Base-by-base conservation (phyloP, 2,329 filamentous ascomycete genomes). In the Aspergillus brunneoviolaceus region DNA sequence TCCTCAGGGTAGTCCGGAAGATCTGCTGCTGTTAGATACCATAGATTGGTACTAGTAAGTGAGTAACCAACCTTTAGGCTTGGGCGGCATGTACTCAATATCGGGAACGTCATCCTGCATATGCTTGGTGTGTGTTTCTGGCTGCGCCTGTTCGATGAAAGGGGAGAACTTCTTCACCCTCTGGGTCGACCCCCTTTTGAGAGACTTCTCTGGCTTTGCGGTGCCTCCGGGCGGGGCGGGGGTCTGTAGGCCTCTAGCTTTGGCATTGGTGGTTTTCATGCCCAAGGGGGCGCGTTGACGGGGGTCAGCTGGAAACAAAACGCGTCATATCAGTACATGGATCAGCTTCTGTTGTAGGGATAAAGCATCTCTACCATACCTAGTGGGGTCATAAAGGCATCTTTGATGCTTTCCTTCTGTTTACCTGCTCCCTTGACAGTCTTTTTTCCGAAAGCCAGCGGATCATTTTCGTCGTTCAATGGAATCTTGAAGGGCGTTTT, bases 201-300 rank as follows among this genome's bases (percentile, higher is more conserved):
- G 83, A 1, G 86, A 85, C 75, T 87, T 89, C 64, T 88, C 87
- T 53, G 84, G 76, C 60, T 87, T 85, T 51, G 83, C 81, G 47
- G 83, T 81, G 23, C 81, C 80, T 60, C 79, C 80, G 68, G 87
- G 89, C 33, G 84, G 87, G 31, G 85, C 87, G 6, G 85, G 85
- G 4, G 87, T 88, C 64, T 89, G 87, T 65, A 87, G 84, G 53
- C 82, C 83, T 72, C 82, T 86, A 61, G 88, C 85, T 80, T 96
- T 98, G 57, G 91, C 92, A 76, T 99, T 99, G 55, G 95, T 98
- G 1, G 94, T 98, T 78, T 99, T 99, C 82, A 91, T 89, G 35
- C 94, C 94, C 51, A 99, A 80, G 12, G 92, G 90, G 42, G 93
- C 92, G 70, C 94, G 87, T 61, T 82, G 88, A 60, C 87, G 86